phyloP scores from a whole-genome alignment of 371 early-diverging fungal genomes.

The Mortierella sp. region DNA sequence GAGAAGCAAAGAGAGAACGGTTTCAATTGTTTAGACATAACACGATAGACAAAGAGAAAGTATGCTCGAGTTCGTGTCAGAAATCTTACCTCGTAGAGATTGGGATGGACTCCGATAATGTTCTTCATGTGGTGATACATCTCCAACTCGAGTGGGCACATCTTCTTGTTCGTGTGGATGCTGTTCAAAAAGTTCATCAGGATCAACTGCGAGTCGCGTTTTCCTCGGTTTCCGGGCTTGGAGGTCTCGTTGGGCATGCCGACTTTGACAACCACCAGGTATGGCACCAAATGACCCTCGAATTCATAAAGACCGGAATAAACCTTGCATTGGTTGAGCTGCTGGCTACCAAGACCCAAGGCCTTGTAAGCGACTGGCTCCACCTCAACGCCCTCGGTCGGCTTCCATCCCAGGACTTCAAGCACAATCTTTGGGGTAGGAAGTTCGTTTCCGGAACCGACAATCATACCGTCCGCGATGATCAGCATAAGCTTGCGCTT shows the following conservation, averaged over 20 bases:
- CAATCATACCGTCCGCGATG: constrained; percentile 92
- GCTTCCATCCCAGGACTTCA: constrained; percentile 91
- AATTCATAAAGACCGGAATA: constrained; percentile 97
- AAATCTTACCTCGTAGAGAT: constrained; percentile 81
- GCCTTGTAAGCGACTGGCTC: constrained; percentile 93
- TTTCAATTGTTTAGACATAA: too few species aligned
- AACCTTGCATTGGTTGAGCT: constrained; percentile 97
- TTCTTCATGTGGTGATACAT: constrained; percentile 93
- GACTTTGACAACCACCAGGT: constrained; percentile 94
- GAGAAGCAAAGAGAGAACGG: constrained; percentile 21
- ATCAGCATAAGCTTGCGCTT: constrained; percentile 94
- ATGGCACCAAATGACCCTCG: constrained; percentile 91
- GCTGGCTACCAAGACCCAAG: constrained; percentile 87
- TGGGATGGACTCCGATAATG: constrained; percentile 88
- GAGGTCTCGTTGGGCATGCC: constrained; percentile 82
- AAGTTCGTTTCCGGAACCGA: constrained; percentile 95
- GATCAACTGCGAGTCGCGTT: constrained; percentile 99
- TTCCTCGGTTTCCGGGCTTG: constrained; percentile 97
- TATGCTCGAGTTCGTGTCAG: too few species aligned
- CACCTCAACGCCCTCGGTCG: constrained; percentile 72
- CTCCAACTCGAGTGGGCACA: constrained; percentile 93
- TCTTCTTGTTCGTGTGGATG: constrained; percentile 90
- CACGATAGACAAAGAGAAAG: too few species aligned
- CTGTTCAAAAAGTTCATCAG: constrained; percentile 98
- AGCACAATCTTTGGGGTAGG: constrained; percentile 98